phyloP scores from a whole-genome alignment of 257 asterid genomes.

The Thymus quinquecostatus region DNA sequence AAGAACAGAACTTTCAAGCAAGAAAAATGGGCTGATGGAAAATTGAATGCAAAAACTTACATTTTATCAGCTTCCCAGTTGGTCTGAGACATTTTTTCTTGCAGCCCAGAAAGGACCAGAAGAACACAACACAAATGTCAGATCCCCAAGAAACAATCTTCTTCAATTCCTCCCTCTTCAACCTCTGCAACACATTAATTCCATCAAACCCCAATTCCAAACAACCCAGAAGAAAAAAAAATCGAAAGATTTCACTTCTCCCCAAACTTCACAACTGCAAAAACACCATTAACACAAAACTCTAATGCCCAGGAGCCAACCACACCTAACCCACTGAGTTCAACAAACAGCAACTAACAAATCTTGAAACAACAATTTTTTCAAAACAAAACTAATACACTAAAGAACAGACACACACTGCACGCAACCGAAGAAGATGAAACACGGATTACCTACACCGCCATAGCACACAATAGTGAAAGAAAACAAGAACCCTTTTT shows the following conservation, averaged over 20 bases:
- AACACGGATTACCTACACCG: constrained; percentile 34
- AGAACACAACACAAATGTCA: constrained; percentile 42
- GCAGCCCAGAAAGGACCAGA: constrained; percentile 29
- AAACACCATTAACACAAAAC: constrained; percentile 15
- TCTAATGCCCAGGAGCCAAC: constrained; percentile 19
- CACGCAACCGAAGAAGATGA: background rate
- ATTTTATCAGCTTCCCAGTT: constrained; percentile 99
- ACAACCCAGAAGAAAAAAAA: background rate
- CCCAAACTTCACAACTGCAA: background rate
- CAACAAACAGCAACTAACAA: constrained; percentile 8
- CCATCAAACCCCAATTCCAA: constrained; percentile 33
- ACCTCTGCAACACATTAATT: constrained; percentile 35
- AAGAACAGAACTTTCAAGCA: background rate
- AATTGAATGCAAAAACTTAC: constrained; percentile 45
- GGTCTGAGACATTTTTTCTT: constrained; percentile 78
- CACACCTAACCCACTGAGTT: constrained; percentile 12
- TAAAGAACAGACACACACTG: background rate
- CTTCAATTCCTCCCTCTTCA: constrained; percentile 30
- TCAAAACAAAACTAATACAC: background rate
- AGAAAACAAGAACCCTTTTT: constrained; percentile 15
- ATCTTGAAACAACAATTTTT: constrained; percentile 7
- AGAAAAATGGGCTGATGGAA: constrained; percentile 4
- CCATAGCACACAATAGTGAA: constrained; percentile 25
- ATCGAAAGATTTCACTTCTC: background rate
- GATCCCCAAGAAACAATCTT: constrained; percentile 41